A percentile compares a stretch with the other conserved stretches of the same genome.
These are phyloP conservation scores for Leavenworthia alabamica DNA, from an alignment of 345 rosid genomes.

Conservation along the genomic window DNA sequence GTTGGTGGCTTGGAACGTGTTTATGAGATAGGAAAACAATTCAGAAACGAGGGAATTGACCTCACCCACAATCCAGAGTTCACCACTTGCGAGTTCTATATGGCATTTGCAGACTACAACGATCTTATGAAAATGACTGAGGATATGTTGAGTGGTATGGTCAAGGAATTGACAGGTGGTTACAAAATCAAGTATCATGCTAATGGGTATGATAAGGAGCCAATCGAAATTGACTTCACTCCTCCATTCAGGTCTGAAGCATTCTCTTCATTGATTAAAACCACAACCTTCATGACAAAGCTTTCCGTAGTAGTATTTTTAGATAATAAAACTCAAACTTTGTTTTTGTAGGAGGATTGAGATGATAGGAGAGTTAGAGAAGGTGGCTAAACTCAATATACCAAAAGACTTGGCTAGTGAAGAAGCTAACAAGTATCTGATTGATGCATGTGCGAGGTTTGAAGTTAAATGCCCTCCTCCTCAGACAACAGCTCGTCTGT, in stretches of 20 bases:
- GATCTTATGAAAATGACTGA: conserved; percentile 92
- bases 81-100: conserved; percentile 96
- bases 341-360: conserved; percentile 54
- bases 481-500: conserved; percentile 75
- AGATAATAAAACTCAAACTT: background rate
- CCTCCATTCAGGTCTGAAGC: conserved; percentile 81
- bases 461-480: conserved; percentile 92
- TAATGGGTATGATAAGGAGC: conserved; percentile 75
- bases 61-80: conserved; percentile 97
- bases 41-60: conserved; percentile 97
- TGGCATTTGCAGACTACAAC: conserved; percentile 96
- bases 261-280: background rate
- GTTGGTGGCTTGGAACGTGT: conserved; percentile 93
- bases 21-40: conserved; percentile 95
- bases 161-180: conserved; percentile 80
- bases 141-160: conserved; percentile 90
- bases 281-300: background rate
- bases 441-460: conserved; percentile 60
- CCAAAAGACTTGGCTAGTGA: conserved; percentile 82
- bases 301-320: background rate
- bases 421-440: conserved; percentile 70
- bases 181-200: conserved; percentile 85
- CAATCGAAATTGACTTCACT: conserved; percentile 90
- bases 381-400: conserved; percentile 73
- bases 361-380: conserved; percentile 88